Percentiles rank a stretch among this genome's conserved stretches.
Evolutionary conservation across 495 filamentous ascomycete species (phyloP).

Genomic region (Neurospora sp.): DNA sequence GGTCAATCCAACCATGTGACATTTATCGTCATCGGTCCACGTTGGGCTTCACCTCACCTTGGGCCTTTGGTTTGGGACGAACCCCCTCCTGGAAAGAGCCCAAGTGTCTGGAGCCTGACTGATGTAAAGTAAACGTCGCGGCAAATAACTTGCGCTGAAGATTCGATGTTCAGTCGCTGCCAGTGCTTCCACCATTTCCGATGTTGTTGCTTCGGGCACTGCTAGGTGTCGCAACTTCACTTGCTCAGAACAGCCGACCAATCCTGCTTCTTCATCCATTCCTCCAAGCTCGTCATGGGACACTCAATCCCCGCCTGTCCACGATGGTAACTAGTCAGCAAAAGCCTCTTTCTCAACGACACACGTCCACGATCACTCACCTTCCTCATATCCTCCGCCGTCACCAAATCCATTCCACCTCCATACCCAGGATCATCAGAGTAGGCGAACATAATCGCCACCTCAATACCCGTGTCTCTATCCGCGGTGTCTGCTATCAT

Average conservation of each 20-base stretch:
- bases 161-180: too few relatives aligned
- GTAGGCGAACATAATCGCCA: conserved; percentile 31
- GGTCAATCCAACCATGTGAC: not conserved
- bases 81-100: too few relatives aligned
- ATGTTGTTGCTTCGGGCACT: too few relatives aligned
- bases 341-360: too few relatives aligned
- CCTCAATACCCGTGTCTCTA: conserved; percentile 23
- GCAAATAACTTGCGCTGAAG: too few relatives aligned
- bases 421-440: conserved; percentile 31
- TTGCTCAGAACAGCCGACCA: conserved; percentile 13
- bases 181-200: too few relatives aligned
- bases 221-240: not conserved
- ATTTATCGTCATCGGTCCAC: not conserved
- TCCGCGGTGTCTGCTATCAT: conserved; percentile 23
- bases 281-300: conserved; percentile 22
- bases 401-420: conserved; percentile 27
- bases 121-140: too few relatives aligned
- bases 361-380: conserved; percentile 10
- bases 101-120: too few relatives aligned
- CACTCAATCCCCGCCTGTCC: conserved; percentile 24
- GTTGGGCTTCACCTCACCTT: not conserved
- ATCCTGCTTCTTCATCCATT: conserved; percentile 18
- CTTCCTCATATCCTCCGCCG: conserved; percentile 29
- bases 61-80: too few relatives aligned
- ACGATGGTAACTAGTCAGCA: too few relatives aligned